Evolutionary conservation across 495 filamentous ascomycete genomes (phyloP).

Genomic region (Poronia punctata): DNA sequence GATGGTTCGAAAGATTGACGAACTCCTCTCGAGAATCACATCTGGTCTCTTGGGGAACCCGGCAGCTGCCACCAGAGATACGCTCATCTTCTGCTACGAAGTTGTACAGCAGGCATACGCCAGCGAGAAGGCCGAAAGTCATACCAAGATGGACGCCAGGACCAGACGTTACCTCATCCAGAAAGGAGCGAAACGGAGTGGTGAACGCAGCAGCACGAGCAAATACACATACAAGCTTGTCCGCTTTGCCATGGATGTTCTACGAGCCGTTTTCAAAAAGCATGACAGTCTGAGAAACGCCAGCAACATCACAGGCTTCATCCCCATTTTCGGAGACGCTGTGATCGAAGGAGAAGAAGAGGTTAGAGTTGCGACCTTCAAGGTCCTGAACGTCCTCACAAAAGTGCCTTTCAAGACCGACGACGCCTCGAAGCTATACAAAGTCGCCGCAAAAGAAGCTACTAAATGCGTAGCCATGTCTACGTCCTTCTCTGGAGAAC

Average conservation of each 20-base stretch:
- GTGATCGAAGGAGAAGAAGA: slow-evolving; percentile 79
- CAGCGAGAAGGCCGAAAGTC: slow-evolving; percentile 37
- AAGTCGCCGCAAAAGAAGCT: slow-evolving; percentile 73
- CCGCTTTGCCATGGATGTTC: slow-evolving; percentile 77
- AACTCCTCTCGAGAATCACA: slow-evolving; percentile 75
- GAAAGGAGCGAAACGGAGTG: slow-evolving; percentile 63
- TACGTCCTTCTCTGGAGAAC: slow-evolving; percentile 68
- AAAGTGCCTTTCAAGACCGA: slow-evolving; percentile 75
- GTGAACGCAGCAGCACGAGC: slow-evolving; percentile 56
- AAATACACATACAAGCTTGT: slow-evolving; percentile 77
- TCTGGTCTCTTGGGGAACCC: slow-evolving; percentile 76
- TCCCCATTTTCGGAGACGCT: slow-evolving; percentile 83
- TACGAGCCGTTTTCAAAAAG: slow-evolving; percentile 75
- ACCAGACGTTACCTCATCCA: slow-evolving; percentile 71
- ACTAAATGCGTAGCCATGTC: slow-evolving; percentile 58
- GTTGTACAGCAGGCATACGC: slow-evolving; percentile 80
- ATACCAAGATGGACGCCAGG: slow-evolving; percentile 47
- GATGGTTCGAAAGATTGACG: slow-evolving; percentile 82
- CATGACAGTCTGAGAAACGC: slow-evolving; percentile 71
- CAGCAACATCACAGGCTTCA: slow-evolving; percentile 70
- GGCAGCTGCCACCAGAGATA: slow-evolving; percentile 63
- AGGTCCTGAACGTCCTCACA: slow-evolving; percentile 74
- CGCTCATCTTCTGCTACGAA: slow-evolving; percentile 89
- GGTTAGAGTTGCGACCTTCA: slow-evolving; percentile 75
- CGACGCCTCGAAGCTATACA: slow-evolving; percentile 65